Evolutionary conservation across 345 rosid genomes (phyloP).

Genomic region (Citrus inodora): DNA sequence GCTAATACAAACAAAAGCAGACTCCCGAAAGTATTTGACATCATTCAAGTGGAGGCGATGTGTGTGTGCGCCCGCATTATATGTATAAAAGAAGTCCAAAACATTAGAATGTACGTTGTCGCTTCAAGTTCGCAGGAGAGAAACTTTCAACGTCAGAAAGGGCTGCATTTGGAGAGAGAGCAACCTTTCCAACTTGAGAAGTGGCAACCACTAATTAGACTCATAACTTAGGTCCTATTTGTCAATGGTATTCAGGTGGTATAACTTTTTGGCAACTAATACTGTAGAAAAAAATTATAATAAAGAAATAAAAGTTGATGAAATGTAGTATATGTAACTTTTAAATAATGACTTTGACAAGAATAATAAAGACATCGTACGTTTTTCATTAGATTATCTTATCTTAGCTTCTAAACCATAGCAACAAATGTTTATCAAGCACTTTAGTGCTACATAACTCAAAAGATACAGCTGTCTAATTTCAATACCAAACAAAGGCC

Average conservation of each 20-base stretch:
- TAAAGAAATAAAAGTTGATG: too few species aligned
- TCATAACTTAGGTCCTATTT: background rate
- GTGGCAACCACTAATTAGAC: conserved; percentile 18
- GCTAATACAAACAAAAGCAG: background rate
- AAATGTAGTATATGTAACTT: too few species aligned
- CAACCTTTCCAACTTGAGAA: background rate
- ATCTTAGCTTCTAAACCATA: too few species aligned
- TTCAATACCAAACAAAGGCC: background rate
- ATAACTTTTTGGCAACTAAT: too few species aligned
- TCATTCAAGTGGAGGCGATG: conserved; percentile 4
- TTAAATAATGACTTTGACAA: too few species aligned
- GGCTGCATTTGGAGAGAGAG: background rate
- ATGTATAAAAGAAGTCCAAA: background rate
- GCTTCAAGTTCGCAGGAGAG: background rate
- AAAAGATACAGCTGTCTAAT: too few species aligned
- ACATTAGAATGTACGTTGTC: background rate
- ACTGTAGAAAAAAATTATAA: too few species aligned
- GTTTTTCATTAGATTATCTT: too few species aligned
- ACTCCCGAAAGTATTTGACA: background rate
- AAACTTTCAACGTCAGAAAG: background rate
- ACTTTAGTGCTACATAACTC: too few species aligned
- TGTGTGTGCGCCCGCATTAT: background rate
- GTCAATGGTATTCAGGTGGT: too few species aligned
- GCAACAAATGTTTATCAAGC: accelerated
- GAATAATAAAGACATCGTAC: too few species aligned